A percentile compares a stretch with the other conserved stretches of the same genome.
These are phyloP conservation scores for Neckera pumila DNA, from an alignment of 225 moss, liverwort and hornwort genomes.

Conservation along the genomic window DNA sequence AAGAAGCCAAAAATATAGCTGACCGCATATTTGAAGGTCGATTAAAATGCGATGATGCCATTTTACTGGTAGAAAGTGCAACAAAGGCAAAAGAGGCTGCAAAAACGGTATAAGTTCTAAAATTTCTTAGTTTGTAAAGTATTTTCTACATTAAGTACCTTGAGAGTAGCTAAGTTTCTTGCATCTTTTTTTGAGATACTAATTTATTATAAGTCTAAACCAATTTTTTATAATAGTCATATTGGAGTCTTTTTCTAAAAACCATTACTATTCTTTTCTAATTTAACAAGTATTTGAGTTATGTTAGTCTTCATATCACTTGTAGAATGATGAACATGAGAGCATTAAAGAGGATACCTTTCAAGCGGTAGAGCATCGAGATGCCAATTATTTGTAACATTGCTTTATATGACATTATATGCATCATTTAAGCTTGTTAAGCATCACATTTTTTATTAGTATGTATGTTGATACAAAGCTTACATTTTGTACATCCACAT, in stretches of 20 bases:
- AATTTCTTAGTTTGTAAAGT: background rate
- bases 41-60: slow-evolving; percentile 19
- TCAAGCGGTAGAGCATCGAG: rapidly evolving
- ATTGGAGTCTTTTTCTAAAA: background rate
- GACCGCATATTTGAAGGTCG: slow-evolving; percentile 45
- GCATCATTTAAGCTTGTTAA: background rate
- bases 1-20: slow-evolving; percentile 24
- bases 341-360: too few relatives aligned
- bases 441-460: background rate
- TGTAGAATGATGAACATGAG: rapidly evolving
- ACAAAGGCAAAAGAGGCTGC: slow-evolving; percentile 8
- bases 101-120: background rate
- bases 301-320: background rate
- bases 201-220: too few relatives aligned
- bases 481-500: background rate
- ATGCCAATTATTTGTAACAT: background rate
- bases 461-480: background rate
- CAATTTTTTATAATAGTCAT: background rate
- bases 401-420: background rate
- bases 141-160: rapidly evolving
- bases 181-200: background rate
- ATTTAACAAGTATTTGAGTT: background rate
- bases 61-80: slow-evolving; percentile 14
- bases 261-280: background rate
- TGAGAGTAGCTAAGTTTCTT: background rate